Percentiles rank a stretch among this genome's conserved stretches.
phyloP scores from a whole-genome alignment of 768 basidiomycete genomes.

The Podaxis sp. region DNA sequence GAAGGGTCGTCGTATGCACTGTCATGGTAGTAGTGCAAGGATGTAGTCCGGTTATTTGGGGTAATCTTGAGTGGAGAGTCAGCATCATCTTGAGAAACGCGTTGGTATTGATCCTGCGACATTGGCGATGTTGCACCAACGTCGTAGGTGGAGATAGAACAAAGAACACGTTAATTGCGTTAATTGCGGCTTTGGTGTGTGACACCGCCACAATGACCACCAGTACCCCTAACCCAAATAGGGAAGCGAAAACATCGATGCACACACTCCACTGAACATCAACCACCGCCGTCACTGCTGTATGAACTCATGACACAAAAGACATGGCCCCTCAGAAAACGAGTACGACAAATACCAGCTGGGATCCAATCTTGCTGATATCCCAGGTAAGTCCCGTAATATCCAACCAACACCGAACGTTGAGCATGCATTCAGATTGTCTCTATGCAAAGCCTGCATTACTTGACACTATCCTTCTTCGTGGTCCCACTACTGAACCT shows the following conservation, averaged over 20 bases:
- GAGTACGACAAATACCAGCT: slow-evolving; percentile 41
- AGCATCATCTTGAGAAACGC: slow-evolving; percentile 3
- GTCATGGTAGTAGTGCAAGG: slow-evolving; percentile 59
- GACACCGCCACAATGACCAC: neutral
- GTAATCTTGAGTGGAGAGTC: slow-evolving; percentile 5
- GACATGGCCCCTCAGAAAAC: slow-evolving; percentile 35
- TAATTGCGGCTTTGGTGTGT: neutral
- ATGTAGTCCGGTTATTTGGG: neutral
- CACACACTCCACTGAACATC: neutral
- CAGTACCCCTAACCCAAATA: slow-evolving; percentile 17
- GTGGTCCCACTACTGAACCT: slow-evolving; percentile 73
- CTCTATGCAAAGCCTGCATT: slow-evolving; percentile 89
- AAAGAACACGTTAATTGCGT: neutral
- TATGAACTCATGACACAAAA: slow-evolving; percentile 7
- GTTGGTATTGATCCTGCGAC: slow-evolving; percentile 2
- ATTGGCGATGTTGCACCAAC: neutral
- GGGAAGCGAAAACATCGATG: neutral
- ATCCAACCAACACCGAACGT: neutral
- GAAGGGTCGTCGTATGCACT: slow-evolving; percentile 77
- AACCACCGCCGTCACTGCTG: slow-evolving; percentile 7
- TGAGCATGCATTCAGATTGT: slow-evolving; percentile 65
- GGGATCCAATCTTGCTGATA: slow-evolving; percentile 87
- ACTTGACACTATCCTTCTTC: slow-evolving; percentile 80
- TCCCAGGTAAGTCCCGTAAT: slow-evolving; percentile 60
- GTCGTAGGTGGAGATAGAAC: neutral